These are phyloP conservation scores for Colletotrichum cereale DNA, from an alignment of 2,329 filamentous ascomycete species.

Conservation along the genomic window DNA sequence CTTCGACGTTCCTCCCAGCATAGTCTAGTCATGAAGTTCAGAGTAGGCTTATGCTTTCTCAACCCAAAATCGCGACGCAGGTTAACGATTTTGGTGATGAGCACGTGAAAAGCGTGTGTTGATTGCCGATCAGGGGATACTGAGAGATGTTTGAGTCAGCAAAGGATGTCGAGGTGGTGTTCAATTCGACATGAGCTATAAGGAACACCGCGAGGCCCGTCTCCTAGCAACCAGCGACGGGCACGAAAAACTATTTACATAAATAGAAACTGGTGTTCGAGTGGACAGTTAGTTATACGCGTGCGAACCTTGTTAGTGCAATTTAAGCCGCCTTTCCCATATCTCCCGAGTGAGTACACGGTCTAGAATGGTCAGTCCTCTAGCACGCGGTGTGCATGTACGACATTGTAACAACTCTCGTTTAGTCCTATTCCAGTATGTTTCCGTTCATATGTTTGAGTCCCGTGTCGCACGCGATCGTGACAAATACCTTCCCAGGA, in stretches of 20 bases:
- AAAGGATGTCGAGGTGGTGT: not conserved
- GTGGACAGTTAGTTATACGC: no score
- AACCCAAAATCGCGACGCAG: no score
- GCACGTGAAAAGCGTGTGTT: no score
- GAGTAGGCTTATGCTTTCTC: not conserved
- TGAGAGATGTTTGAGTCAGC: not conserved
- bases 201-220: not conserved
- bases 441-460: constrained; percentile 27
- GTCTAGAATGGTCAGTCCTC: no score
- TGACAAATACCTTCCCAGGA: constrained; percentile 27
- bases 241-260: no score
- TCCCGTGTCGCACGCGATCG: constrained; percentile 33
- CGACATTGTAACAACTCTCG: not conserved
- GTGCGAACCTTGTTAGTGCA: not conserved
- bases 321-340: no score
- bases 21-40: not conserved
- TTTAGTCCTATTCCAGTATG: not conserved
- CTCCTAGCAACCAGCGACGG: not conserved
- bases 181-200: not conserved
- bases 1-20: not conserved
- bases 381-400: no score
- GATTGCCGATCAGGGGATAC: not conserved
- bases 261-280: not conserved
- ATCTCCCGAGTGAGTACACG: not conserved
- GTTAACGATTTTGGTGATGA: not conserved